A percentile compares a stretch with the other conserved stretches of the same genome.
Conservation (phyloP, 371 early-diverging fungal species). For the Capillidium heterosporum region DNA sequence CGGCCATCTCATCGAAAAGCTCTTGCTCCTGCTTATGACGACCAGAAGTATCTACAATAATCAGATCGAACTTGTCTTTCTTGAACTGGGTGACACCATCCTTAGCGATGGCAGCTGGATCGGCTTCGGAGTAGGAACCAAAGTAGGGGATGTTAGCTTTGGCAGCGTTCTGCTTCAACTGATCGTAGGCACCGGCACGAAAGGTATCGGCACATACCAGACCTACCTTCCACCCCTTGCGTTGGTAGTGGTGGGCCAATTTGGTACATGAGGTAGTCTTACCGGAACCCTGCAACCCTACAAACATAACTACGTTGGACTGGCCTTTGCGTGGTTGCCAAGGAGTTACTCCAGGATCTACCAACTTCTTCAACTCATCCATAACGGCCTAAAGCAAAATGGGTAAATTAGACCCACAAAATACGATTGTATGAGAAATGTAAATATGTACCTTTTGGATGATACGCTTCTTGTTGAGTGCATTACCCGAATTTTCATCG, state of each 20-base stretch:
- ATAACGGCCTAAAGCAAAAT: conserved; percentile 53
- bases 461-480: conserved; percentile 66
- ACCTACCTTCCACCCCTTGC: conserved; percentile 94
- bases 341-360: conserved; percentile 85
- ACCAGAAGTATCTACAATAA: conserved; percentile 98
- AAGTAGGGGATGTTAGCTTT: conserved; percentile 97
- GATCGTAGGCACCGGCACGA: conserved; percentile 99
- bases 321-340: conserved; percentile 75
- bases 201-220: conserved; percentile 99
- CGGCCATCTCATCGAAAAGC: conserved; percentile 97
- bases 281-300: conserved; percentile 98
- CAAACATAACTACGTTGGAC: conserved; percentile 93
- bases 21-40: conserved; percentile 97
- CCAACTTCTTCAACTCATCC: conserved; percentile 83
- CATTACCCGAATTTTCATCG: conserved; percentile 52
- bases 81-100: conserved; percentile 96
- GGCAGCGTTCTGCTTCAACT: conserved; percentile 97
- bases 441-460: conserved; percentile 67
- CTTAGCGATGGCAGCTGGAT: conserved; percentile 87
- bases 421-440: not conserved
- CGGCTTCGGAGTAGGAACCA: conserved; percentile 85
- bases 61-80: conserved; percentile 92
- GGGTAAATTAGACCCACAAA: not conserved
- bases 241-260: conserved; percentile 89
- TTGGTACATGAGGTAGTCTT: conserved; percentile 99